A percentile compares a stretch with the other conserved stretches of the same genome.
phyloP scores from a whole-genome alignment of 2,329 filamentous ascomycete genomes.

The Dendryphion nanum region DNA sequence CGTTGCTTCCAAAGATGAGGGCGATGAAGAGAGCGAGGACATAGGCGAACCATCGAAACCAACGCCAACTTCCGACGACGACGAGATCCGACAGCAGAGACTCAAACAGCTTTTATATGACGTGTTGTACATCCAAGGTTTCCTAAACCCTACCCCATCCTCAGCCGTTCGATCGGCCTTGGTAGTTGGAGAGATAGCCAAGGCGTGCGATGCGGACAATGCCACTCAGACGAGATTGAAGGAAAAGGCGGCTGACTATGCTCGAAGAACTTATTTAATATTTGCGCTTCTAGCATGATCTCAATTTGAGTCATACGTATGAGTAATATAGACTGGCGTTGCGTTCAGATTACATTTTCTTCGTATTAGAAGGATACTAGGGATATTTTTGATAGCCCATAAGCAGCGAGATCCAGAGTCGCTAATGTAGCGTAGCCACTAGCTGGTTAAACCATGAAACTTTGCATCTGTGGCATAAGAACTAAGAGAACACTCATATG shows the following conservation, averaged over 20 bases:
- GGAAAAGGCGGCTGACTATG: slow-evolving; percentile 72
- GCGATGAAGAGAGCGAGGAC: slow-evolving; percentile 6
- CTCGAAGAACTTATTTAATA: slow-evolving; percentile 76
- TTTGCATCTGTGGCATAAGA: too few species aligned
- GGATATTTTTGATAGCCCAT: too few species aligned
- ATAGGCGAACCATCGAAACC: slow-evolving; percentile 2
- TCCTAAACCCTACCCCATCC: slow-evolving; percentile 10
- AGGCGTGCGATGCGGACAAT: slow-evolving; percentile 51
- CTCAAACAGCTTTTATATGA: slow-evolving; percentile 46
- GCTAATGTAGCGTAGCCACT: too few species aligned
- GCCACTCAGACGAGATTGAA: slow-evolving; percentile 53
- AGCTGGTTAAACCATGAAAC: too few species aligned
- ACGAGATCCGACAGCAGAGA: slow-evolving; percentile 20
- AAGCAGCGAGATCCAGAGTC: too few species aligned
- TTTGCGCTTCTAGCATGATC: slow-evolving; percentile 69
- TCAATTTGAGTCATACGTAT: too few species aligned
- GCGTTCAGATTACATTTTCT: too few species aligned
- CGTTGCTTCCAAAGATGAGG: slow-evolving; percentile 1
- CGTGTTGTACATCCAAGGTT: slow-evolving; percentile 42
- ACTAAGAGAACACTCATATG: too few species aligned
- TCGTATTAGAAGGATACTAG: too few species aligned
- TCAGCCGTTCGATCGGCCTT: not conserved
- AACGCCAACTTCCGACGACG: slow-evolving; percentile 8
- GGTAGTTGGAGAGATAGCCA: slow-evolving; percentile 47
- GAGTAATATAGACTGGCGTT: too few species aligned